These are phyloP conservation scores for Poteriospumella lacustris DNA, from an alignment of 108 stramenopile genomes.

Conservation along the genomic window DNA sequence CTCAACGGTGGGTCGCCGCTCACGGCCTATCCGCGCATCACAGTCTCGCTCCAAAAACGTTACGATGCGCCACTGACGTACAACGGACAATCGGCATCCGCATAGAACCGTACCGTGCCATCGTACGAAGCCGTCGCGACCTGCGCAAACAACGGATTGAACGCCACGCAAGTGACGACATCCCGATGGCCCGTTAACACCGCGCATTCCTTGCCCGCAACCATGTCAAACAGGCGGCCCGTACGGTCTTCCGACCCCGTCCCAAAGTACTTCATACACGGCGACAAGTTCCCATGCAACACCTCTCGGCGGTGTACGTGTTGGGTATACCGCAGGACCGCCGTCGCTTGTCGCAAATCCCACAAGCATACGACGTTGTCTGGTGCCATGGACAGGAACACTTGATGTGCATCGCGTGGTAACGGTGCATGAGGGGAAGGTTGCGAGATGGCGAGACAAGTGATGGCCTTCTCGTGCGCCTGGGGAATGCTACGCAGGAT, in stretches of 20 bases:
- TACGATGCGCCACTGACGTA: too few species aligned
- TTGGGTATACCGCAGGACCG: neutral
- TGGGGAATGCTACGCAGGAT: neutral
- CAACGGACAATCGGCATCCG: too few species aligned
- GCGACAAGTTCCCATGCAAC: neutral
- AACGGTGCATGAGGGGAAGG: constrained; percentile 12
- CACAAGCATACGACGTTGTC: constrained; percentile 30
- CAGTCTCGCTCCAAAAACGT: too few species aligned
- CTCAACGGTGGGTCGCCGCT: too few species aligned
- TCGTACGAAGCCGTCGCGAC: constrained; percentile 39
- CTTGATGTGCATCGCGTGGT: neutral
- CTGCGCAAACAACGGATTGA: constrained; percentile 31
- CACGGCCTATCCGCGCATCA: too few species aligned
- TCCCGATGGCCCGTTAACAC: constrained; percentile 17
- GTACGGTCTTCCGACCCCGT: constrained; percentile 41
- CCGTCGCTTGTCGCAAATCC: constrained; percentile 23
- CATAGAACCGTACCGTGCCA: constrained; percentile 26
- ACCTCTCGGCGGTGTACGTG: constrained; percentile 28
- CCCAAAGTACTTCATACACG: constrained; percentile 37
- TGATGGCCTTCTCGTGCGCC: neutral
- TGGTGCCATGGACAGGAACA: constrained; percentile 25
- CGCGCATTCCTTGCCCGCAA: neutral
- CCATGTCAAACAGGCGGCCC: constrained; percentile 26
- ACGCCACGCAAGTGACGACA: constrained; percentile 33
- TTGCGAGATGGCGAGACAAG: constrained; percentile 15